Base-by-base conservation (phyloP, 257 asterid genomes). In the Salvia splendens region DNA sequence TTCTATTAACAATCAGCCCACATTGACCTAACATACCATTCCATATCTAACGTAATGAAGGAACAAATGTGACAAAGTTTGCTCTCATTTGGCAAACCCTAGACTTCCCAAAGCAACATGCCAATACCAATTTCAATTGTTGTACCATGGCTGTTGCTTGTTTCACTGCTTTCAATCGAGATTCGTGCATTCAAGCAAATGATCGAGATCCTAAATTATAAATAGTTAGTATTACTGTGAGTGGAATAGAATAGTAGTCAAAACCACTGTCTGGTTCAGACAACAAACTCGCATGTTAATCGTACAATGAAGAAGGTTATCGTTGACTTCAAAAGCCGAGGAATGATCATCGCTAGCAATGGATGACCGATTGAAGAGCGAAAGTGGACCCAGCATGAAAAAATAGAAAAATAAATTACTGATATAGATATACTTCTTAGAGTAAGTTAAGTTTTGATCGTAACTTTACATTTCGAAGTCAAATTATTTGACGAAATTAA, bases 11-110 rank as follows among this genome's bases (percentile, higher is more conserved):
- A 50, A 56, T 77, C 49, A 41, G 4, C 46, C 68, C 67, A 7
- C 43, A 72, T 50, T 51, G 72, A 64, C 78, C 78, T 68, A 73
- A 77, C 75, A 38, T 57, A 38, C 14, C 24, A 17, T 24, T 33
- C 61, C 75, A 56, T 76, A 50, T 65, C 80, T 64, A 59, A 65
- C 57, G 57, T 64, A 40, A 60, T 66, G 67, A 46, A 46, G 55
- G 28, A 52, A 54, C 74, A 52, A 62, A 77, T 62, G 56, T 63
- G 61, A 68, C 70, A 57, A 68, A 73, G 64, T 77, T 68, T 68
- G 75, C 68, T 46, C 63, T 53, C 49, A 60, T 49, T 64, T 45
- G 68, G 75, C 42, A 54, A 41, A 48, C 50, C 69, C 56, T 47
- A 58, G 11, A 56, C 48, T 73, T 66, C 78, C 69, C 68, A 40